Percentiles rank a stretch among this genome's conserved stretches.
These are phyloP conservation scores for Melanomma pulvis-pyrius DNA, from an alignment of 495 filamentous ascomycete species.

Conservation along the genomic window DNA sequence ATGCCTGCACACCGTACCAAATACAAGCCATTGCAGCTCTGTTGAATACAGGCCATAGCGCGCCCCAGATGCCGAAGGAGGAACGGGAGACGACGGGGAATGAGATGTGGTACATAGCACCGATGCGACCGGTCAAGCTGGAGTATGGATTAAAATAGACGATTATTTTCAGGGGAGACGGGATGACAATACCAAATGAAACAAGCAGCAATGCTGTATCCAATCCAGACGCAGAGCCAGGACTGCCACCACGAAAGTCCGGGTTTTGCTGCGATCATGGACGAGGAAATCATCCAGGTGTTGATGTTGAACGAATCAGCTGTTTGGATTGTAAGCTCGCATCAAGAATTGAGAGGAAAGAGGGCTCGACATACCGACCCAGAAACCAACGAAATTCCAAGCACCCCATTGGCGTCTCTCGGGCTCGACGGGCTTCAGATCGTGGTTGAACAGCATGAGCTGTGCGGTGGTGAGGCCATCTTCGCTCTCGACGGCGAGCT, in stretches of 20 bases:
- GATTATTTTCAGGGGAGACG: background rate
- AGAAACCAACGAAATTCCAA: conserved; percentile 81
- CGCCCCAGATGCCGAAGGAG: conserved; percentile 49
- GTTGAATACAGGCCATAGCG: conserved; percentile 88
- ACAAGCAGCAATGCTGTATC: conserved; percentile 73
- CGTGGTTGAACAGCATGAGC: conserved; percentile 86
- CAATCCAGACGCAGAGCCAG: conserved; percentile 75
- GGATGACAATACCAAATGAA: conserved; percentile 60
- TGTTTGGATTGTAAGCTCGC: conserved; percentile 1
- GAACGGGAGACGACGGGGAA: conserved; percentile 47
- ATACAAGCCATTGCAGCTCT: conserved; percentile 80
- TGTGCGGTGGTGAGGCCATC: conserved; percentile 80
- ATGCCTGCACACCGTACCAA: conserved; percentile 86
- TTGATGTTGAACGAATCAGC: conserved; percentile 97
- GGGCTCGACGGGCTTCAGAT: conserved; percentile 87
- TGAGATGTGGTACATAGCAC: conserved; percentile 48
- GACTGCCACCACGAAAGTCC: conserved; percentile 95
- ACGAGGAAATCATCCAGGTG: conserved; percentile 95
- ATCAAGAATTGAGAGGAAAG: background rate
- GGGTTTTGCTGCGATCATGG: conserved; percentile 63
- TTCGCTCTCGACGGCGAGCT: conserved; percentile 72
- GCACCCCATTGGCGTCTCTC: conserved; percentile 83
- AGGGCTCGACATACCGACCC: conserved; percentile 32
- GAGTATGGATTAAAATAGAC: background rate
- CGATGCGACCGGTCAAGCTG: conserved; percentile 73